Evolutionary conservation across 495 filamentous ascomycete species (phyloP), one percentile per base, ranked within the genome.

Genomic region (Jackrogersella minutella): DNA sequence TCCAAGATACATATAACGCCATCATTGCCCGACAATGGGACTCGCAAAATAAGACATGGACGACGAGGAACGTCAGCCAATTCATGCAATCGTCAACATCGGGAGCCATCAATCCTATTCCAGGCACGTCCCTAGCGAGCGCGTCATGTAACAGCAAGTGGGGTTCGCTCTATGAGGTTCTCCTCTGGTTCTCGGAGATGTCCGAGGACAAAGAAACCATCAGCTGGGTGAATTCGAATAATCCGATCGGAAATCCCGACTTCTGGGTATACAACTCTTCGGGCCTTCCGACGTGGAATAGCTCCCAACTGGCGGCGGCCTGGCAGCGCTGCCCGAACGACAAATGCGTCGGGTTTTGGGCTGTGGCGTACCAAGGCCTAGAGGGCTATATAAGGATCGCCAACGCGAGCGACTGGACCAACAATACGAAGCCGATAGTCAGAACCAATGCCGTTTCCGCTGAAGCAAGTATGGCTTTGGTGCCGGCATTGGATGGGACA

Each of bases 1-100:
- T 69, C 50, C 66, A 69, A 44, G 66, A 69, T 28, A 49, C 60
- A 0, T 33, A 59, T 43, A 64, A 47, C 14, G 5, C 34, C n/a
- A 60, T 69, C 37, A 69, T 69, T 6, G 44, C 50, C 7, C 66
- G 66, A 10, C 60, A 64, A 22, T 69, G 66, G 66, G 66, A 69
- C 30, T 69, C 66, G 36, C 56, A 69, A 16, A 69, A 65, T 33
- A 61, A 43, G 43, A 61, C 61, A 10, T 69, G 66, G 66, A 44
- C 31, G 56, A 69, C 66, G 44, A 44, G 57, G 30, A 69, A 69
- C 13, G 17, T 69, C 24, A 69, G 61, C 61, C 34, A 57, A 14
- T 24, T 69, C 10, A 53, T 69, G 44, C 16, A 56, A 13, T 34
- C 51, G 6, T 61, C 66, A 16, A 69, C 66, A 7, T 33, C 28